phyloP scores from a whole-genome alignment of 2,329 filamentous ascomycete genomes.

The Cercospora zeina region DNA sequence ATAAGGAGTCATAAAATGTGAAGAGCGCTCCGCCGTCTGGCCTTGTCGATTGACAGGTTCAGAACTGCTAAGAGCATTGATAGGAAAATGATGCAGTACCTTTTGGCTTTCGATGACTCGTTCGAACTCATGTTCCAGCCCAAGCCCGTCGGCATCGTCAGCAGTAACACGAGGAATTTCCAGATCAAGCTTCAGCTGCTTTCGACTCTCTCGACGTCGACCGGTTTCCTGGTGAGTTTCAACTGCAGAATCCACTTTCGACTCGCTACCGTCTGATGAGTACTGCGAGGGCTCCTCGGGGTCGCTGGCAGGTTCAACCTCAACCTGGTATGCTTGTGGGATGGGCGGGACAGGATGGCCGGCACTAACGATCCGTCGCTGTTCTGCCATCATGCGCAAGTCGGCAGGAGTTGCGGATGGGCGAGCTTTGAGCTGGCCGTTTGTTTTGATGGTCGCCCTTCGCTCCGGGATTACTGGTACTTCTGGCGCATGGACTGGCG shows the following conservation, averaged over 20 bases:
- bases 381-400: slow-evolving; percentile 78
- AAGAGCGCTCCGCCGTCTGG: slow-evolving; percentile 13
- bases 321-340: slow-evolving; percentile 34
- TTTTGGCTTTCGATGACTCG: slow-evolving; percentile 95
- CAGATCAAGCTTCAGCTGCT: slow-evolving; percentile 46
- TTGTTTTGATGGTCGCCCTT: slow-evolving; percentile 81
- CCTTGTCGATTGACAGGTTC: slow-evolving; percentile 4
- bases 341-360: slow-evolving; percentile 50
- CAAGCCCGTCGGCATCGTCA: slow-evolving; percentile 75
- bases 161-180: slow-evolving; percentile 74
- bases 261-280: slow-evolving; percentile 33
- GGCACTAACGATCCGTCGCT: slow-evolving; percentile 79
- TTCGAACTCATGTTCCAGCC: slow-evolving; percentile 89
- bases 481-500: slow-evolving; percentile 23
- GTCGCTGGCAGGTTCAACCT: slow-evolving; percentile 25
- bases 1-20: slow-evolving; percentile 22
- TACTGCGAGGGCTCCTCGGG: slow-evolving; percentile 30
- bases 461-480: slow-evolving; percentile 66
- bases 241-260: slow-evolving; percentile 35
- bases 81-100: slow-evolving; percentile 58
- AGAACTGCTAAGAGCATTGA: slow-evolving; percentile 2
- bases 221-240: slow-evolving; percentile 24
- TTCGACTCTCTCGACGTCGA: slow-evolving; percentile 28
- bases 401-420: slow-evolving; percentile 86
- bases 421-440: slow-evolving; percentile 83